Conservation (phyloP, 140 eudicot species). For the Anethum foeniculum region DNA sequence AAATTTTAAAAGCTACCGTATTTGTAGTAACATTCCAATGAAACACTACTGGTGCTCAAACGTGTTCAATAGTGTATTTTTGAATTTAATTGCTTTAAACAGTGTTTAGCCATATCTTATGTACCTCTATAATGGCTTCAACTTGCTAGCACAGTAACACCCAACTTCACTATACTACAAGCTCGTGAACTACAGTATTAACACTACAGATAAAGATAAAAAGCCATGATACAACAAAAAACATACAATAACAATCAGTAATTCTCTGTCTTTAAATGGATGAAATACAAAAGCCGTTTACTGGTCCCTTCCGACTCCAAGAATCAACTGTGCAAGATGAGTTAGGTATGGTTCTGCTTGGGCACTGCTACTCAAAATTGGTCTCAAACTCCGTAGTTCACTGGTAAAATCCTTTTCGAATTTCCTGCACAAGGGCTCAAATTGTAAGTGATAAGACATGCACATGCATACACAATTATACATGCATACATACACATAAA, state of each 20-base stretch:
- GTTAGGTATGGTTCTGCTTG: slow-evolving; percentile 93
- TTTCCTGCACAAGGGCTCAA: slow-evolving; percentile 46
- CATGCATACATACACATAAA: neutral
- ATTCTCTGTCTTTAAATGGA: neutral
- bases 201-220: neutral
- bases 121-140: neutral
- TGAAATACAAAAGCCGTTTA: slow-evolving; percentile 11
- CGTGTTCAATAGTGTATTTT: neutral
- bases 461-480: neutral
- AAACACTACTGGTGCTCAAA: neutral
- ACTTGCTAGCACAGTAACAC: neutral
- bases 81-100: neutral
- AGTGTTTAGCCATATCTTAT: neutral
- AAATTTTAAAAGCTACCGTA: neutral
- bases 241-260: neutral
- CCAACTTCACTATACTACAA: neutral
- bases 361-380: slow-evolving; percentile 79
- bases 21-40: neutral
- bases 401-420: slow-evolving; percentile 71
- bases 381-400: slow-evolving; percentile 80
- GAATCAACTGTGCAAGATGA: slow-evolving; percentile 97
- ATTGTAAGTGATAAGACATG: slow-evolving; percentile 4
- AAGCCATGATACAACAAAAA: neutral
- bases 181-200: neutral
- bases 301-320: slow-evolving; percentile 70